These are phyloP conservation scores for Hortiboletus campestris DNA, from an alignment of 768 basidiomycete species.

Conservation along the genomic window DNA sequence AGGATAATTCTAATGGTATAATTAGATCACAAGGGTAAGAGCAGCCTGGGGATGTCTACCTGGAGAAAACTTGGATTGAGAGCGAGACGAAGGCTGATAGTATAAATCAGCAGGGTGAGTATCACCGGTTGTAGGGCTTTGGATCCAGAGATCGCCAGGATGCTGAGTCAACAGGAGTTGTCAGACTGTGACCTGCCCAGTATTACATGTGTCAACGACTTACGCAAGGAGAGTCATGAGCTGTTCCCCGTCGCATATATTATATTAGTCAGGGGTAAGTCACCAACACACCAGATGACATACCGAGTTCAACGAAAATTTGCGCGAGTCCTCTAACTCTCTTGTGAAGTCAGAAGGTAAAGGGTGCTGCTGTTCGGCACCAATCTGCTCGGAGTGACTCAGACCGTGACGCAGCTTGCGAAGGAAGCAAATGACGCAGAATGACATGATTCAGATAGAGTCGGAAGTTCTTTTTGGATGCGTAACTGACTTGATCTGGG, in stretches of 20 bases:
- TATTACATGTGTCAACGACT: too few relatives aligned
- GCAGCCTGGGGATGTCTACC: background rate
- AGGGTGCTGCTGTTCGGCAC: background rate
- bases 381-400: too few relatives aligned
- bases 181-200: too few relatives aligned
- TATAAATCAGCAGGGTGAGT: conserved; percentile 23
- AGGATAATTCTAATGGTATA: conserved; percentile 1
- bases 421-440: background rate
- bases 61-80: conserved; percentile 5
- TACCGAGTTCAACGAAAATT: conserved; percentile 17
- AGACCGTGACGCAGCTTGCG: background rate
- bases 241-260: background rate
- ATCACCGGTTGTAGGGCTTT: conserved; percentile 1
- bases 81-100: conserved; percentile 19
- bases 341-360: background rate
- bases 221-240: conserved; percentile 20
- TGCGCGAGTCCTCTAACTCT: conserved; percentile 15
- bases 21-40: background rate
- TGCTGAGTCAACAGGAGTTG: background rate
- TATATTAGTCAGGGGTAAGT: background rate
- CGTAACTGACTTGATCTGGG: too few relatives aligned
- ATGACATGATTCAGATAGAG: conserved; percentile 3
- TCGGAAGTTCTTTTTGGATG: too few relatives aligned
- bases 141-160: conserved; percentile 12
- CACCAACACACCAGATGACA: background rate